Percentiles rank a stretch among this genome's conserved stretches.
phyloP scores from a whole-genome alignment of 2,329 filamentous ascomycete genomes.

The Coniochaeta sp. region DNA sequence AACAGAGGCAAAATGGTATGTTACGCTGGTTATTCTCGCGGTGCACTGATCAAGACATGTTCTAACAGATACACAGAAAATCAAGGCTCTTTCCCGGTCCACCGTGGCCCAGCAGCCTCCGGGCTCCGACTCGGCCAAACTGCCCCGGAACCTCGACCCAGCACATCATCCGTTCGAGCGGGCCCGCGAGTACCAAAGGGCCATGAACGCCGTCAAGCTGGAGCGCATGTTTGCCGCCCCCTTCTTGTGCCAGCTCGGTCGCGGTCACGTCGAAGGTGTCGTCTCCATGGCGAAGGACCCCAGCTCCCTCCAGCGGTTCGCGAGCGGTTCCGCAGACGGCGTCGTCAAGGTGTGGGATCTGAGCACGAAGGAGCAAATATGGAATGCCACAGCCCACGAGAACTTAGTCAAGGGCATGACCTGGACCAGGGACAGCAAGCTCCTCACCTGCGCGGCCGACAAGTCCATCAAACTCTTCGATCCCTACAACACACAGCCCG shows the following conservation, averaged over 20 bases:
- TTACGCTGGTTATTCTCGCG: not conserved
- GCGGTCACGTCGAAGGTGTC: constrained; percentile 86
- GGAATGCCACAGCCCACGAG: constrained; percentile 75
- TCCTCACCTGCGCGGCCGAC: constrained; percentile 83
- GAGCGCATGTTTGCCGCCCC: constrained; percentile 44
- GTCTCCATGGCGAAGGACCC: constrained; percentile 78
- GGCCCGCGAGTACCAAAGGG: constrained; percentile 16
- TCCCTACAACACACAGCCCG: constrained; percentile 67
- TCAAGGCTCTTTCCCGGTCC: constrained; percentile 23
- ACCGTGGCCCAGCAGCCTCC: constrained; percentile 20
- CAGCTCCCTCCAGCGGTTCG: constrained; percentile 63
- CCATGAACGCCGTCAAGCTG: constrained; percentile 19
- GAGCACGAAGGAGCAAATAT: constrained; percentile 62
- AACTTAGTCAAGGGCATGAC: constrained; percentile 88
- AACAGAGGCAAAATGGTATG: constrained; percentile 1
- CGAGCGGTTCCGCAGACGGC: constrained; percentile 84
- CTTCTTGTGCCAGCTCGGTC: constrained; percentile 79
- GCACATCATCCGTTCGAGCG: constrained; percentile 20
- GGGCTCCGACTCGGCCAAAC: constrained; percentile 20
- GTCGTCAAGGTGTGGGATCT: constrained; percentile 70
- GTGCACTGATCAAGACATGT: not conserved
- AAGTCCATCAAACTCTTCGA: constrained; percentile 86
- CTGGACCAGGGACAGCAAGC: constrained; percentile 79
- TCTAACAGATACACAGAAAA: constrained; percentile 12
- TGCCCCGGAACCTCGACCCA: constrained; percentile 20